These are phyloP conservation scores for Tricholoma sp. DNA, from an alignment of 768 basidiomycete species.

Conservation along the genomic window DNA sequence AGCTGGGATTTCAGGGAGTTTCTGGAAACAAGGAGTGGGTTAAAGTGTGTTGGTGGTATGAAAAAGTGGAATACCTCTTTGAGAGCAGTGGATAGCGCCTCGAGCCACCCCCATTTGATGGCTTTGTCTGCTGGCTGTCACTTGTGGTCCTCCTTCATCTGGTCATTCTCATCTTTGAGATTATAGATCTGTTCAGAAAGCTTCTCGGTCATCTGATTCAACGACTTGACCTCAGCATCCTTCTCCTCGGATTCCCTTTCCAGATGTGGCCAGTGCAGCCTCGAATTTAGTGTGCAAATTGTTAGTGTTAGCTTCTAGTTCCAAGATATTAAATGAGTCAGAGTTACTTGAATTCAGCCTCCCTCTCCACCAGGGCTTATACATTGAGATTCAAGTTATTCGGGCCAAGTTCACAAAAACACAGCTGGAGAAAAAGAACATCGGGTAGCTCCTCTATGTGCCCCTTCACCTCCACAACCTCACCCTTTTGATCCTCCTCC, in stretches of 20 bases:
- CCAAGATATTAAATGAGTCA: slow-evolving; percentile 67
- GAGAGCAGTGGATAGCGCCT: slow-evolving; percentile 62
- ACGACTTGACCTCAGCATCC: slow-evolving; percentile 57
- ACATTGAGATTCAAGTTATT: slow-evolving; percentile 3
- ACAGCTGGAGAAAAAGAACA: slow-evolving; percentile 31
- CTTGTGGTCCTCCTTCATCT: slow-evolving; percentile 65
- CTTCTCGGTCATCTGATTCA: slow-evolving; percentile 74
- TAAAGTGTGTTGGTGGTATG: not conserved
- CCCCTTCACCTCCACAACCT: slow-evolving; percentile 73
- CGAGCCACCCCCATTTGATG: slow-evolving; percentile 63
- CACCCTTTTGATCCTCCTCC: slow-evolving; percentile 84
- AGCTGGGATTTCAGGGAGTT: slow-evolving; percentile 63
- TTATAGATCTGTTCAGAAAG: slow-evolving; percentile 78
- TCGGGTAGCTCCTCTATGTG: slow-evolving; percentile 79
- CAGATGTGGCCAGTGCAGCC: slow-evolving; percentile 65
- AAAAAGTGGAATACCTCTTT: slow-evolving; percentile 62
- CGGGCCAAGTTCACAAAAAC: not conserved
- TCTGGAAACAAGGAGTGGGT: slow-evolving; percentile 37
- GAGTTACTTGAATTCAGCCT: slow-evolving; percentile 71
- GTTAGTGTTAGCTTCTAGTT: slow-evolving; percentile 67
- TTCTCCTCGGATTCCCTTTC: slow-evolving; percentile 75
- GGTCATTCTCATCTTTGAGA: slow-evolving; percentile 84
- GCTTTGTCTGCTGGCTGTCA: slow-evolving; percentile 66
- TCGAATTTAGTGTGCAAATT: slow-evolving; percentile 75
- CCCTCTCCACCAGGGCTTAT: slow-evolving; percentile 73